These are phyloP conservation scores for Sutorius eximius DNA, from an alignment of 1,284 basidiomycete species.

Conservation along the genomic window DNA sequence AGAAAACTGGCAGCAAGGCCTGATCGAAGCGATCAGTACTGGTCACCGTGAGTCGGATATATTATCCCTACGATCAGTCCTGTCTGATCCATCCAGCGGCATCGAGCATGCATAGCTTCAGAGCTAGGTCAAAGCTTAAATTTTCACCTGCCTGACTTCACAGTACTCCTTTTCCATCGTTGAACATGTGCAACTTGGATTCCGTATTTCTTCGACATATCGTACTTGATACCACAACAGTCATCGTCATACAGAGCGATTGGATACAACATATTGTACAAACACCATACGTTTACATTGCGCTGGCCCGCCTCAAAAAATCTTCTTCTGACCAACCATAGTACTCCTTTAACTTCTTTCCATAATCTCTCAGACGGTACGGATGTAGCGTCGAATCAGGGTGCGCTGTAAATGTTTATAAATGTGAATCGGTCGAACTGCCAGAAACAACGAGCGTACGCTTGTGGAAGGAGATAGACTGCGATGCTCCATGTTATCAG, in stretches of 20 bases:
- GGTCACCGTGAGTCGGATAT: constrained; percentile 22
- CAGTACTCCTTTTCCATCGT: background rate
- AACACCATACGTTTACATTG: constrained; percentile 2
- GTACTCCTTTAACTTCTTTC: constrained; percentile 56
- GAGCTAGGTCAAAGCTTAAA: background rate
- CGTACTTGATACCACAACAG: background rate
- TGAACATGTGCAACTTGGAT: background rate
- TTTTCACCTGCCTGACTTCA: background rate
- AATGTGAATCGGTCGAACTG: background rate
- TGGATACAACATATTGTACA: background rate
- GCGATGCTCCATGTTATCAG: constrained; percentile 7
- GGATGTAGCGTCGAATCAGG: constrained; percentile 65
- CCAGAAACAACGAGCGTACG: constrained; percentile 47
- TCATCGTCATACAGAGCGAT: background rate
- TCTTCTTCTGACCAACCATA: constrained; percentile 74
- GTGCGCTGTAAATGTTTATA: constrained; percentile 50
- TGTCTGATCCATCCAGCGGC: background rate
- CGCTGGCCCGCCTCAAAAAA: constrained; percentile 37
- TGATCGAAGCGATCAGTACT: constrained; percentile 22
- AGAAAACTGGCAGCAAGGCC: constrained; percentile 26
- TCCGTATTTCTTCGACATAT: background rate
- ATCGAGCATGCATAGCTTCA: background rate
- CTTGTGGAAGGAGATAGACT: constrained; percentile 77
- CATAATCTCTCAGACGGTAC: constrained; percentile 50
- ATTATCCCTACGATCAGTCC: background rate